Evolutionary conservation across 495 filamentous ascomycete genomes (phyloP).

Genomic region (Viridothelium virens): DNA sequence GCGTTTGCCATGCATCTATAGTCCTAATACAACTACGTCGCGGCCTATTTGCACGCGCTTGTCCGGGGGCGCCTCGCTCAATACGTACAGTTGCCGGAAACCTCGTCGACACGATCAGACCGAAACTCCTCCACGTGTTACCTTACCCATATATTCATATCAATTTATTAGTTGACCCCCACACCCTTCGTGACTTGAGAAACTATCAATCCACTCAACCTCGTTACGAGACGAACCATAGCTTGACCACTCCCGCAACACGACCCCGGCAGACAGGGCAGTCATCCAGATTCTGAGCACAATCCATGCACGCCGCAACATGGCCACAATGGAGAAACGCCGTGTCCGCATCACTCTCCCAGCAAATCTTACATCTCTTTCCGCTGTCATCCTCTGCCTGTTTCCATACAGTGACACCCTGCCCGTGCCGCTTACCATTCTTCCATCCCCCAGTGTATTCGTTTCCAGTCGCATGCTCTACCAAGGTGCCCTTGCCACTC

Average conservation of each 20-base stretch:
- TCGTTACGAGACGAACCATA: constrained; percentile 30
- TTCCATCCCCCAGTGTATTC: constrained; percentile 58
- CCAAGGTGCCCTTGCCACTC: constrained; percentile 52
- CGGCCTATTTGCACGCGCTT: neutral
- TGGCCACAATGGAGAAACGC: constrained; percentile 62
- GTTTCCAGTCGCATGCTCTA: constrained; percentile 53
- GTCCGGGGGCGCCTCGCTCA: neutral
- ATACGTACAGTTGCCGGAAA: neutral
- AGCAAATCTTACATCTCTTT: constrained; percentile 57
- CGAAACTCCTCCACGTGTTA: neutral
- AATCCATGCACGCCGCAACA: constrained; percentile 55
- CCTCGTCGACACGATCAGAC: neutral
- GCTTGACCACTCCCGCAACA: constrained; percentile 51
- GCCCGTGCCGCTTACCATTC: constrained; percentile 53
- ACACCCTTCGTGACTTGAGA: neutral
- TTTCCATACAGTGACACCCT: constrained; percentile 56
- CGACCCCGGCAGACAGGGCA: constrained; percentile 59
- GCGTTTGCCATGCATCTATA: neutral
- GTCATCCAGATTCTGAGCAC: constrained; percentile 53
- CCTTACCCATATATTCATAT: neutral
- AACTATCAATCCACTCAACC: neutral
- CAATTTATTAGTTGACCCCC: neutral
- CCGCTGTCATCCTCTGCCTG: constrained; percentile 53
- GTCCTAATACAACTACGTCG: neutral
- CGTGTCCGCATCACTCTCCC: constrained; percentile 53